These are phyloP conservation scores for Mycena pura DNA, from an alignment of 768 basidiomycete species.

Conservation along the genomic window DNA sequence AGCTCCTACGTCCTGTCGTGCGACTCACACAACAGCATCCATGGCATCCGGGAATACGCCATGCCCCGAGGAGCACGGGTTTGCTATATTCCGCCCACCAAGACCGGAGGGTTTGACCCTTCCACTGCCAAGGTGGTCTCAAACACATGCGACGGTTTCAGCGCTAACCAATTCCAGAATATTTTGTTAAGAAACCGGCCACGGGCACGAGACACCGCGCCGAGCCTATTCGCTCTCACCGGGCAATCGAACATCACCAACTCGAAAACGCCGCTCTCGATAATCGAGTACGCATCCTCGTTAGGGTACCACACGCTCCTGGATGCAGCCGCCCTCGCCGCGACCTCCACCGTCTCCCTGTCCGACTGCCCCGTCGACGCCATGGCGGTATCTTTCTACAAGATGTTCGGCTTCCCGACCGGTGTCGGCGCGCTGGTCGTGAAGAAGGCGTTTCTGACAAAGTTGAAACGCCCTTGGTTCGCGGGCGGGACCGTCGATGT, in stretches of 20 bases:
- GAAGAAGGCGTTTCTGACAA: constrained; percentile 68
- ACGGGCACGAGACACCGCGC: constrained; percentile 47
- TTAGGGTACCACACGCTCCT: constrained; percentile 79
- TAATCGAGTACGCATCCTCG: constrained; percentile 66
- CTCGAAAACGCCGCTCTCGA: constrained; percentile 70
- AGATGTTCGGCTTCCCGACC: constrained; percentile 90
- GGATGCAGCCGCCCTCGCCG: constrained; percentile 82
- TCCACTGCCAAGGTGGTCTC: constrained; percentile 62
- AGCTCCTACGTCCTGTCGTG: constrained; percentile 70
- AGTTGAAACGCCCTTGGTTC: constrained; percentile 80
- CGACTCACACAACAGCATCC: constrained; percentile 86
- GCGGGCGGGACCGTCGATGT: constrained; percentile 84
- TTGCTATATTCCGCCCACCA: constrained; percentile 68
- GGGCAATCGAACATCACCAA: constrained; percentile 87
- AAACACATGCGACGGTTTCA: constrained; percentile 26
- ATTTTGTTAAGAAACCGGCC: constrained; percentile 60
- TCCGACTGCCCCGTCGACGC: constrained; percentile 76
- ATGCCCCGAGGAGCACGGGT: constrained; percentile 58
- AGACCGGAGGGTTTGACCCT: constrained; percentile 68
- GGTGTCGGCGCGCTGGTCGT: constrained; percentile 83
- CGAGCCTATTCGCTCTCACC: constrained; percentile 76
- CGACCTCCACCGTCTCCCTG: constrained; percentile 73
- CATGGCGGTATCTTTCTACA: constrained; percentile 86
- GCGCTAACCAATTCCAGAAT: constrained; percentile 51
- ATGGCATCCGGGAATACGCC: constrained; percentile 82